Base-by-base conservation (phyloP, 1,139 yeast species). In the Lodderomyces parapsilosis region DNA sequence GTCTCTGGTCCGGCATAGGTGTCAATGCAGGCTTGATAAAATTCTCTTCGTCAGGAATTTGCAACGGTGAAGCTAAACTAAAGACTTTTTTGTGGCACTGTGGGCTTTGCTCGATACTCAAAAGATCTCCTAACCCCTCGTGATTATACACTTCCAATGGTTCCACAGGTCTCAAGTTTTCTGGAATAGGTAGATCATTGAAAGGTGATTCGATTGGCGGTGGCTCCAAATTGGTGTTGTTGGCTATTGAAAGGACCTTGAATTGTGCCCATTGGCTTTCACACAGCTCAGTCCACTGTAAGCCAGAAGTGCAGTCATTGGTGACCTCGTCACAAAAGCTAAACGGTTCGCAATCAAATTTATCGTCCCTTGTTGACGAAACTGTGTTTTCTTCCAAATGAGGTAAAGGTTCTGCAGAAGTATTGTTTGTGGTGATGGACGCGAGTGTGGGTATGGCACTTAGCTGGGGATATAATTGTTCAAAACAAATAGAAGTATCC, bases 1-100 rank as follows among this genome's bases (percentile, higher is more conserved):
- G n/a, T 19, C 17, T 18, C 20, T 7, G 8, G 24, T 15, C 9
- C 15, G 3, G 19, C 5, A 30, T 7, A 15, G 33, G 19, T 30
- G 4, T 11, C 4, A 14, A 8, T 6, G 19, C 15, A 7, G 33
- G 33, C 33, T 15, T 15, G 19, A 30, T 2, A n/a, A 15, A 30
- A 3, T 11, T 11, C 19, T 30, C 33, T 10, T 37, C 40, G 14
- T 13, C 33, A 7, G 34, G 40, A 6, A 37, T 19, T 37, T 37
- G 40, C 19, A 37, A 25, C 4, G 40, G 40, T 14, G 40, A 37
- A 2, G 34, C 34, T 18, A 37, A 22, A 25, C 40, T 37, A 14
- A 30, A 15, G 3, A 19, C 10, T 15, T 30, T 30, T 5, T 9
- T 15, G 9, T 30, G 33, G 10, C 19, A 15, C 19, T 7, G 15